These are phyloP conservation scores for Tulasnella sp. DNA, from an alignment of 768 basidiomycete species.

Conservation along the genomic window DNA sequence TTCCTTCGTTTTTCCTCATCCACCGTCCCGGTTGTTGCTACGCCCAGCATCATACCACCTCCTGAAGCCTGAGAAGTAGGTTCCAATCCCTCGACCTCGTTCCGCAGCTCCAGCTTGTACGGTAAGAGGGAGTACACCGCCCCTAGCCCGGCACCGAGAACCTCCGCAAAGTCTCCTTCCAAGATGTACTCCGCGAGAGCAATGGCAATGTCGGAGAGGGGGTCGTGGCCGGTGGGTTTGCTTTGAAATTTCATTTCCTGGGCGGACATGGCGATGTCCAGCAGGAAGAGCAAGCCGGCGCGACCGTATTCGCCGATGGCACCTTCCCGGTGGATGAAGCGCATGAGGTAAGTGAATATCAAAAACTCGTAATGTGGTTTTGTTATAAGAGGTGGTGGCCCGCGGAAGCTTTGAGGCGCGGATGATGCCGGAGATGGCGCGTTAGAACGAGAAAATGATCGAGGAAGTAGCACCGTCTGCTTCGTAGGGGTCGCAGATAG, in stretches of 20 bases:
- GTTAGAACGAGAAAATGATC: constrained; percentile 7
- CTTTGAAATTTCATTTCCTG: constrained; percentile 20
- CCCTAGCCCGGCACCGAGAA: constrained; percentile 82
- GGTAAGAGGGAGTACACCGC: constrained; percentile 90
- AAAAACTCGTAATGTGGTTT: constrained; percentile 92
- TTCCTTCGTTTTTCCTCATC: constrained; percentile 36
- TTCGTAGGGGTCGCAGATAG: constrained; percentile 10
- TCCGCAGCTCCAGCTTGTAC: constrained; percentile 61
- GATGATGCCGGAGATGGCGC: constrained; percentile 39
- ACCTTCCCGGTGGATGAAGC: constrained; percentile 90
- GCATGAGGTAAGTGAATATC: constrained; percentile 88
- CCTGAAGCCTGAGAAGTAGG: constrained; percentile 13
- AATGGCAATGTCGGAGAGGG: constrained; percentile 73
- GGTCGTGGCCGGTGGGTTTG: constrained; percentile 33
- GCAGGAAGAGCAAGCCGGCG: constrained; percentile 82
- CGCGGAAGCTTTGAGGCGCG: constrained; percentile 38
- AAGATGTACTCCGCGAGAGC: constrained; percentile 88
- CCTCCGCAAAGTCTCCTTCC: constrained; percentile 97
- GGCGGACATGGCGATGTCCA: constrained; percentile 93
- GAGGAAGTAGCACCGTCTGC: constrained; percentile 1
- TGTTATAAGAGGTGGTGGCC: constrained; percentile 31
- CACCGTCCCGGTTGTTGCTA: constrained; percentile 29
- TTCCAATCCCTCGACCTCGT: constrained; percentile 16
- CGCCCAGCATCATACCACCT: constrained; percentile 59
- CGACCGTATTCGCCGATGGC: constrained; percentile 88